phyloP scores from a whole-genome alignment of 1,284 basidiomycete species.

The Cryptococcus hybrid region DNA sequence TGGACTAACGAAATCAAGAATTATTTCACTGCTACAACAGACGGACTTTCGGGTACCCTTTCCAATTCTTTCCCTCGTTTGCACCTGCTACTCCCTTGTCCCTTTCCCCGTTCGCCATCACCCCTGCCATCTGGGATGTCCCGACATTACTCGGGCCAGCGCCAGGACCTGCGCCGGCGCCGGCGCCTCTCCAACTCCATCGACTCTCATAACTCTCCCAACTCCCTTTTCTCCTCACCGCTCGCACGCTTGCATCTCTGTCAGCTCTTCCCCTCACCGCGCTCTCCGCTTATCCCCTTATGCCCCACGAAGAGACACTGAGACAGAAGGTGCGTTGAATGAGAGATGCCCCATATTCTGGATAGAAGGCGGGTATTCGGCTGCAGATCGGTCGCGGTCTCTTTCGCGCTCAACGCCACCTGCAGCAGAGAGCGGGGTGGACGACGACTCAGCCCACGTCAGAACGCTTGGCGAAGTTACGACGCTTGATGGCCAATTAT shows the following conservation, averaged over 20 bases:
- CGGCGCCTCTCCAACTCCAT: constrained; percentile 12
- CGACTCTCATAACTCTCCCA: constrained; percentile 38
- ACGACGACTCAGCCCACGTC: neutral
- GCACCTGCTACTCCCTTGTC: neutral
- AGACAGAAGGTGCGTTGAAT: constrained; percentile 7
- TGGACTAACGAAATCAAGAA: neutral
- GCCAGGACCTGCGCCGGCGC: neutral
- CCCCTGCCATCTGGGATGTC: neutral
- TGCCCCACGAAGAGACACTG: constrained; percentile 7
- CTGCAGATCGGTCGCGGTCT: neutral
- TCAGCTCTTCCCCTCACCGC: constrained; percentile 18
- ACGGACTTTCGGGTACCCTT: neutral
- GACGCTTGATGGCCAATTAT: neutral
- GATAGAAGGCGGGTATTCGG: neutral
- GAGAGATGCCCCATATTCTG: neutral
- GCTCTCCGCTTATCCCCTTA: constrained; percentile 2
- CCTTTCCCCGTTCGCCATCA: neutral
- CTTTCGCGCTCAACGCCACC: neutral
- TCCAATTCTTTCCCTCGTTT: neutral
- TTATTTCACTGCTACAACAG: neutral
- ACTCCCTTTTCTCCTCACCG: constrained; percentile 29
- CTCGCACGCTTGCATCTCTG: constrained; percentile 33
- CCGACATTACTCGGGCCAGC: neutral
- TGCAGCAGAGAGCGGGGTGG: neutral
- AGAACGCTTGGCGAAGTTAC: neutral